Base-by-base conservation (phyloP, 2,329 filamentous ascomycete genomes). In the Verticillium nonalfalfae region DNA sequence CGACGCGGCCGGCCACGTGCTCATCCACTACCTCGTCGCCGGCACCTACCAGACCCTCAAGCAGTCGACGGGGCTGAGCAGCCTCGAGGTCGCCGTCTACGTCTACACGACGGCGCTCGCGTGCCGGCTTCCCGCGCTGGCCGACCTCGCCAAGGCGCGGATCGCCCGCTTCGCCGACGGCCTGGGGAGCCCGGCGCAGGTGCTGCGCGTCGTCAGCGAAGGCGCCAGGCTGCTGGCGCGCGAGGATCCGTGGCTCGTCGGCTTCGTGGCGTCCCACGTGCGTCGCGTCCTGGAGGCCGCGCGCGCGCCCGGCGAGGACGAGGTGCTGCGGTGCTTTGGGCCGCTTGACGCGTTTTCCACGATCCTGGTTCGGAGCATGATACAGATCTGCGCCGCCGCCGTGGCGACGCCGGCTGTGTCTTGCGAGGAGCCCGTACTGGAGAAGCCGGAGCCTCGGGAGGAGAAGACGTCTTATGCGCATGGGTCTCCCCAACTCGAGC, bases 21-120 rank as follows among this genome's bases (percentile, higher is more conserved):
- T 63, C 10, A 34, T 63, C 26, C 58, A 63, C 56, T 63, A 59
- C 38, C 56, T 63, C 7, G 13, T 60, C 11, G 62, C 62, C 1
- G 31, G 60, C 10, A 58, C 26, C 13, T 63, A 57, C 60, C 58
- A 62, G 18, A 60, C 56, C 14, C 58, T 63, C 9, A 4, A 15
- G 13, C n/a, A 3, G 9, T 4, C 6, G 14, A 33, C 11, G 7
- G 10, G 26, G 11, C n/a, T 7, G 34, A 57, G n/a, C 34, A 18
- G 33, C 6, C 21, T 50, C 18, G 45, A 50, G 21, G 18, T n/a
- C 45, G n/a, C 13, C 34, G 15, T 57, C 55, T 14, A 14, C 2
- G 58, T 62, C 18, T 63, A 63, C 21, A 56, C 50, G 4, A n/a
- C 55, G 34, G 58, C 60, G 6, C 45, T 14, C 1, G 26, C 58